Evolutionary conservation across 441 rosid genomes (phyloP).

Genomic region (Capsella rubella): DNA sequence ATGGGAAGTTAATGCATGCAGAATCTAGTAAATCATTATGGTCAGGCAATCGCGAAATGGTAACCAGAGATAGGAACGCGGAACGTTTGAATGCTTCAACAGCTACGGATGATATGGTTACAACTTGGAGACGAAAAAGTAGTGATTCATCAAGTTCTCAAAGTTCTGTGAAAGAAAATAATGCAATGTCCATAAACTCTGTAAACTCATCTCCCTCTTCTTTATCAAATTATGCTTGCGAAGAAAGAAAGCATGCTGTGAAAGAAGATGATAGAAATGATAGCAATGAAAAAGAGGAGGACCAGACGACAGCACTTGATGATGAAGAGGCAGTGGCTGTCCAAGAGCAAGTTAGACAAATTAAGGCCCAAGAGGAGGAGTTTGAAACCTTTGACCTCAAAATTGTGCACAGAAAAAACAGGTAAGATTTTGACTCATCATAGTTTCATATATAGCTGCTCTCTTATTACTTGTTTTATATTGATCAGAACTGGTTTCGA

Average conservation of each 20-base stretch:
- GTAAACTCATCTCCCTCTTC: constrained; percentile 75
- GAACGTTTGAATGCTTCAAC: constrained; percentile 60
- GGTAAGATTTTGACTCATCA: constrained; percentile 50
- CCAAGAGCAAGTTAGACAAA: constrained; percentile 97
- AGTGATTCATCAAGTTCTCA: constrained; percentile 73
- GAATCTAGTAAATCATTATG: constrained; percentile 73
- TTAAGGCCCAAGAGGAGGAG: constrained; percentile 95
- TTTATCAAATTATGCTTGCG: constrained; percentile 70
- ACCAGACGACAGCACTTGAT: constrained; percentile 67
- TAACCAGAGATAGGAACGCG: constrained; percentile 55
- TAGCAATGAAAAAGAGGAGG: constrained; percentile 62
- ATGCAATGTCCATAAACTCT: constrained; percentile 63
- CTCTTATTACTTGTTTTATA: constrained; percentile 31
- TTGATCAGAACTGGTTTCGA: constrained; percentile 95
- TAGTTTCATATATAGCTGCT: constrained; percentile 29
- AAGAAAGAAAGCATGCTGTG: constrained; percentile 59
- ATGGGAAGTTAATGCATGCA: constrained; percentile 62
- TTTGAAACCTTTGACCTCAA: constrained; percentile 96
- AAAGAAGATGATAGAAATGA: constrained; percentile 68
- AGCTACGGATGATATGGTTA: constrained; percentile 73
- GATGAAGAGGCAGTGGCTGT: constrained; percentile 98
- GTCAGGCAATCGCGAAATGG: constrained; percentile 62
- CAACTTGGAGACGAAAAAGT: constrained; percentile 78
- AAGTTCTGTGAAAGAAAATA: constrained; percentile 78
- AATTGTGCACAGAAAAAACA: constrained; percentile 97